phyloP scores from a whole-genome alignment of 129 eudicot species.

The Rutidosis leptorrhynchoides region DNA sequence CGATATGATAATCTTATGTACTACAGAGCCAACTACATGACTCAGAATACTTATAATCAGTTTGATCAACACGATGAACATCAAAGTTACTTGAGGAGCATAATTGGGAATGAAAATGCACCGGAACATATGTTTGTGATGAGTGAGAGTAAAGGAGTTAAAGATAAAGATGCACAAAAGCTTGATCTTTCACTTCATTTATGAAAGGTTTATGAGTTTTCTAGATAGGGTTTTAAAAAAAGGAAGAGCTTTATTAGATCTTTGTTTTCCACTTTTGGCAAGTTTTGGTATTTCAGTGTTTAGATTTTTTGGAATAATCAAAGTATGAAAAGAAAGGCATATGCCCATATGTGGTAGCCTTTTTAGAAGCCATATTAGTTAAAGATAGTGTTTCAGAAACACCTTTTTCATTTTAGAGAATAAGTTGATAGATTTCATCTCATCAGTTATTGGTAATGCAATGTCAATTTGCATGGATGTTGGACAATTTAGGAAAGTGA shows the following conservation, averaged over 20 bases:
- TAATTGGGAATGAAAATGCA: constrained; percentile 23
- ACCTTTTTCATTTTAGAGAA: constrained; percentile 26
- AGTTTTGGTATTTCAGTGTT: constrained; percentile 29
- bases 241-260: constrained; percentile 31
- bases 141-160: constrained; percentile 31
- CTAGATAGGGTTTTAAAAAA: constrained; percentile 29
- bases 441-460: constrained; percentile 20
- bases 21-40: constrained; percentile 42
- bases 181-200: constrained; percentile 44
- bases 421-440: constrained; percentile 28
- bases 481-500: constrained; percentile 23
- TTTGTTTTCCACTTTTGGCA: constrained; percentile 30
- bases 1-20: constrained; percentile 44
- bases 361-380: constrained; percentile 24
- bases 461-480: constrained; percentile 18
- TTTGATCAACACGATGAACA: constrained; percentile 44
- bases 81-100: constrained; percentile 38
- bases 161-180: constrained; percentile 34
- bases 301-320: constrained; percentile 27
- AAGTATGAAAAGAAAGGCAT: constrained; percentile 12
- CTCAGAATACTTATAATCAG: constrained; percentile 33
- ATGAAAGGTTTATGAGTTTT: constrained; percentile 27
- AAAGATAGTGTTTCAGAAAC: constrained; percentile 21
- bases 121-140: constrained; percentile 29
- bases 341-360: constrained; percentile 22